phyloP scores from a whole-genome alignment of 2,329 filamentous ascomycete species.

The Claviceps digitariae region DNA sequence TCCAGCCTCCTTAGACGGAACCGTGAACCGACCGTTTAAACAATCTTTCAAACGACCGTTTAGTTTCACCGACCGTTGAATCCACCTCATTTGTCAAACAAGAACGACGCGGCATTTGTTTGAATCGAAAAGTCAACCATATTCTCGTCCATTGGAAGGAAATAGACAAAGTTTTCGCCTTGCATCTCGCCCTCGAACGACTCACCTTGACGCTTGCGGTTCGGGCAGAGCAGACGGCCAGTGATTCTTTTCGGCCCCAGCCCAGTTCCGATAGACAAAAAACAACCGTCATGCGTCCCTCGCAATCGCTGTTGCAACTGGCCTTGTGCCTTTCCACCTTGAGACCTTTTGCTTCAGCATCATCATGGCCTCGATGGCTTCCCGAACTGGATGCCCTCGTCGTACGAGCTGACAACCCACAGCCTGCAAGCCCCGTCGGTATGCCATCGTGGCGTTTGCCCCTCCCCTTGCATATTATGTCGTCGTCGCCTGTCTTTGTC shows the following conservation, averaged over 20 bases:
- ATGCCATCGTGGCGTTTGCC: slow-evolving; percentile 1
- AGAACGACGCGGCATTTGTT: neutral
- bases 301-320: slow-evolving; percentile 31
- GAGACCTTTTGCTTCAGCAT: slow-evolving; percentile 34
- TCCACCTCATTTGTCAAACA: neutral
- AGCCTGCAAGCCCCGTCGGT: slow-evolving; percentile 5
- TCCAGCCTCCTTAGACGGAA: slow-evolving; percentile 3
- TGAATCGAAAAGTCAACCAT: neutral
- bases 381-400: slow-evolving; percentile 39
- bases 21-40: slow-evolving; percentile 1
- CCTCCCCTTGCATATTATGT: neutral
- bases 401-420: slow-evolving; percentile 30
- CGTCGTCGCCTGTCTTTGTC: neutral
- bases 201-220: neutral
- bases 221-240: neutral
- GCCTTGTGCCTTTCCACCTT: slow-evolving; percentile 38
- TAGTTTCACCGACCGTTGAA: neutral
- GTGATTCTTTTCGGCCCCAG: neutral
- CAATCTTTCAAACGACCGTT: neutral
- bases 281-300: slow-evolving; percentile 29
- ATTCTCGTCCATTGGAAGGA: neutral
- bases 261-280: neutral
- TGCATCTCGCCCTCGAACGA: neutral
- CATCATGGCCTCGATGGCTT: slow-evolving; percentile 43
- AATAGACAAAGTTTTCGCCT: neutral